Evolutionary conservation across 139 green algal species (phyloP), one percentile per base, ranked within the genome.

Genomic region (Trebouxia sp.): DNA sequence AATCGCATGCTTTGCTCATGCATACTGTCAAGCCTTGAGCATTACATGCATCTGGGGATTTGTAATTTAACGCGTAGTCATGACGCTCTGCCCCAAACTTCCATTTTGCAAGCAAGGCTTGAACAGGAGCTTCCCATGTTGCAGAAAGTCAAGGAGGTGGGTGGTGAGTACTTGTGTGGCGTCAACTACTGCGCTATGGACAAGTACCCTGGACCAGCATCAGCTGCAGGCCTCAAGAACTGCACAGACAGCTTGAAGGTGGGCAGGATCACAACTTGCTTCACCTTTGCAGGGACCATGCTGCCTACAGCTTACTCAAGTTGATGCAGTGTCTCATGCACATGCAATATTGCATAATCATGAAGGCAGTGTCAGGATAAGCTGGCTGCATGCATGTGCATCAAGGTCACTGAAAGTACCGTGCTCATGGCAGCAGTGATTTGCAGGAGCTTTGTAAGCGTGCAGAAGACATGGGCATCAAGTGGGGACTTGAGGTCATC

Each of bases 151-250:
- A 76, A 65, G 8, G 53, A 65, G 14, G 39, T 80, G 3, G 82
- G 82, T 17, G 76, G 75, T 37, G 69, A 30, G 9, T 69, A 80
- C 30, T 45, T 85, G 55, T 58, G 53, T 35, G 82, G 82, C 15
- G 82, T 85, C 1, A 85, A 76, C 65, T 85, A 76, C 67, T 82
- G 76, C 28, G 82, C 82, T n/a, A 82, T 85, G 76, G 38, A 85
- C 53, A 85, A 85, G 66, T 85, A 85, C 41, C 32, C n/a, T 12
- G 51, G 39, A 8, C 76, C 82, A n/a, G 26, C n/a, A 1, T 55
- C 82, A 14, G 20, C 65, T 10, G 17, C 51, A n/a, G 37, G 50
- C 7, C 58, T 75, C 10, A 62, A 79, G 24, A 78, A 75, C 50
- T 76, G 69, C 42, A 69, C 32, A 37, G 35, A 43, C 28, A 74